A percentile compares a stretch with the other conserved stretches of the same genome.
phyloP scores from a whole-genome alignment of 2,329 filamentous ascomycete genomes.

The Drechmeria coniospora region DNA sequence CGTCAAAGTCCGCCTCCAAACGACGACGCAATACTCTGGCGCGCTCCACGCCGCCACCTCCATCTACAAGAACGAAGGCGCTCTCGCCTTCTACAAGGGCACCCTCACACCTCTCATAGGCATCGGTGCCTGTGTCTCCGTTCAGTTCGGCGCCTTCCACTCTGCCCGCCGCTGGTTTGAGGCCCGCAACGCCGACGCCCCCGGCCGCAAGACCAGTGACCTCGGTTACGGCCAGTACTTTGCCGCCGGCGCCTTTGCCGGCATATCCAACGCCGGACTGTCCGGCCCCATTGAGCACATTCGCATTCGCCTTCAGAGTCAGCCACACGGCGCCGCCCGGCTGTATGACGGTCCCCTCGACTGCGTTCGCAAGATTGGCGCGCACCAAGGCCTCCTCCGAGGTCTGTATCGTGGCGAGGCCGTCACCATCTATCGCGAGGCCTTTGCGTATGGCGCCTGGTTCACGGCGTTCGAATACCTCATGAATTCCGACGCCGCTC shows the following conservation, averaged over 20 bases:
- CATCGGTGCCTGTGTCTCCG: constrained; percentile 93
- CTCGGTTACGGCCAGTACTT: constrained; percentile 82
- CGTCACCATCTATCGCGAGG: constrained; percentile 78
- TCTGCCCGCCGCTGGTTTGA: constrained; percentile 79
- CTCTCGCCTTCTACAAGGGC: constrained; percentile 94
- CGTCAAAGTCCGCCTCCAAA: constrained; percentile 94
- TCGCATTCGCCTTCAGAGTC: constrained; percentile 87
- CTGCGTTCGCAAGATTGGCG: constrained; percentile 72
- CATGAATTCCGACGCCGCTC: constrained; percentile 76
- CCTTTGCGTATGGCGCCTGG: constrained; percentile 90
- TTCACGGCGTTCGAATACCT: constrained; percentile 91
- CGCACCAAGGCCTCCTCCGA: constrained; percentile 44
- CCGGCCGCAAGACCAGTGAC: constrained; percentile 32
- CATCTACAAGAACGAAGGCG: constrained; percentile 79
- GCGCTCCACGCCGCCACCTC: constrained; percentile 67
- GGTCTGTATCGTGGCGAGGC: constrained; percentile 78
- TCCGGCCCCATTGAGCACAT: constrained; percentile 94
- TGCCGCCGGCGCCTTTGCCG: constrained; percentile 78
- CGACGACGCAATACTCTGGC: constrained; percentile 62
- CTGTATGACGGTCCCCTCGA: constrained; percentile 78
- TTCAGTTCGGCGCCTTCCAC: constrained; percentile 95
- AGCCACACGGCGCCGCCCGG: constrained; percentile 68
- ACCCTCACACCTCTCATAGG: constrained; percentile 88
- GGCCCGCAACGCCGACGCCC: constrained; percentile 49
- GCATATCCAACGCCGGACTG: constrained; percentile 74